Base-by-base conservation (phyloP, 1,284 basidiomycete genomes). In the Fistulina hepatica region DNA sequence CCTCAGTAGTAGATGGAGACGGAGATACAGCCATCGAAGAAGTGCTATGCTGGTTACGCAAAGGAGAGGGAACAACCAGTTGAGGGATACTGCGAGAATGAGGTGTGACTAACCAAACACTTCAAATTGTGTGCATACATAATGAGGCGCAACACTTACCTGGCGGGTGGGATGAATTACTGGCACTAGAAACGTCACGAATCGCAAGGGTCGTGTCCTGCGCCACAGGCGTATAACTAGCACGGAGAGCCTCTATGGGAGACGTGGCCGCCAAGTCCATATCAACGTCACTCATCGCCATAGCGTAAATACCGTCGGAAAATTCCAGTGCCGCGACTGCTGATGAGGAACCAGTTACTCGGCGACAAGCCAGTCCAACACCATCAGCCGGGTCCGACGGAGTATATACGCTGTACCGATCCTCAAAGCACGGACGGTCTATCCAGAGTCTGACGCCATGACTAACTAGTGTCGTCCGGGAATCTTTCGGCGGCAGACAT, bases 301-400 rank as follows among this genome's bases (percentile, higher is more conserved):
- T 60, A 16, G 67, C 58, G 48, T 85, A 80, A 19, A 83, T 52
- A 15, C 63, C 55, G 41, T 74, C 69, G 9, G 81, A 80, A 47
- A 73, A 79, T 48, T 85, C 82, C 33, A 86, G 63, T 28, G 75
- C 76, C 36, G 79, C 76, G 28, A 86, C 77, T n/a, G 76, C 81
- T 16, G 71, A 58, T 5, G 63, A 41, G 41, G 65, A 53, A 49
- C 74, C 61, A 42, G 64, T 49, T 28, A 82, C 62, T n/a, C n/a
- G n/a, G n/a, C n/a, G n/a, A n/a, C n/a, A n/a, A n/a, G n/a, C n/a
- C n/a, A n/a, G n/a, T 16, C 15, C 15, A 8, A 31, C 28, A 13
- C 28, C 28, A 16, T 31, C 20, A 56, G 61, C 20, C 56, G 58
- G 36, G 56, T 47, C 23, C 46, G 34, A 74, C 45, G 20, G 56